A percentile compares a stretch with the other conserved stretches of the same genome.
These are phyloP conservation scores for Oryza meyeriana DNA, from an alignment of 176 grass and related monocot species.

Conservation along the genomic window DNA sequence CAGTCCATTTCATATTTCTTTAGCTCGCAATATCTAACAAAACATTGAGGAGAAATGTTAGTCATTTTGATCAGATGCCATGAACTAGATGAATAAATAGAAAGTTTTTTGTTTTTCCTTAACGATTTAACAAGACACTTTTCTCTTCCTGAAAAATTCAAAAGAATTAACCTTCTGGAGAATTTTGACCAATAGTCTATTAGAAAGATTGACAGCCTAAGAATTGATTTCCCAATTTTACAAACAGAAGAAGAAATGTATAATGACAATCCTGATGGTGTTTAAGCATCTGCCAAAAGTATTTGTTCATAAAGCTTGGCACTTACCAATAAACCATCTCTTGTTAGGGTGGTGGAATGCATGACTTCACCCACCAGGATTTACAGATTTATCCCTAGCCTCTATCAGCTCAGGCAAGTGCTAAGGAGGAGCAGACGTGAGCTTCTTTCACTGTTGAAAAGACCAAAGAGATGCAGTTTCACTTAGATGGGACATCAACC, in stretches of 20 bases:
- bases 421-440: neutral
- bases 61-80: neutral
- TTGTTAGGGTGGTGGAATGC: neutral
- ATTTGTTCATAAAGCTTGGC: neutral
- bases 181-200: neutral
- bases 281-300: neutral
- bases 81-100: neutral
- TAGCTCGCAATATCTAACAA: neutral
- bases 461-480: neutral
- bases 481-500: slow-evolving; percentile 41
- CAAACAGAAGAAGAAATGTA: neutral
- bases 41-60: slow-evolving; percentile 7
- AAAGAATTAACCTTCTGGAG: neutral
- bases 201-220: neutral
- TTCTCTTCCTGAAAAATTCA: neutral
- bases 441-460: slow-evolving; percentile 16
- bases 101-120: neutral
- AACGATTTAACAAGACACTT: neutral
- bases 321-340: slow-evolving; percentile 13
- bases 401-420: neutral
- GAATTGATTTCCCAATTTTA: neutral
- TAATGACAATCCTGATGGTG: neutral
- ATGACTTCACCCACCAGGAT: neutral
- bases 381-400: neutral
- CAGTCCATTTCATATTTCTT: slow-evolving; percentile 1